Percentiles rank a stretch among this genome's conserved stretches.
phyloP scores from a whole-genome alignment of 1,284 basidiomycete species.

The Bjerkandera adusta region DNA sequence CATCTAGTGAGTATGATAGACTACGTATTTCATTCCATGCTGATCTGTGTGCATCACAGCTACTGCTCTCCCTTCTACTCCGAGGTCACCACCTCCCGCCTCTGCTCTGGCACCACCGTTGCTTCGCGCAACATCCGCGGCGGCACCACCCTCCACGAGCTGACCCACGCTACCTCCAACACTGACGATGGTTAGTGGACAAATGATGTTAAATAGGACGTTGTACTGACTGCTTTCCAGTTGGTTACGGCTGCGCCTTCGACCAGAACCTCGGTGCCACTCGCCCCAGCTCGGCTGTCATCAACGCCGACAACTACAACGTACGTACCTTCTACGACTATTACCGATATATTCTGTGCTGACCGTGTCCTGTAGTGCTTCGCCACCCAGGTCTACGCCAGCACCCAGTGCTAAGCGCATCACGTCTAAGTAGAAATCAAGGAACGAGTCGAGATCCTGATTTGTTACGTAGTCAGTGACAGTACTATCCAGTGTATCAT shows the following conservation, averaged over 20 bases:
- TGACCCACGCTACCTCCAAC: conserved; percentile 24
- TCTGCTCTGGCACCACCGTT: conserved; percentile 25
- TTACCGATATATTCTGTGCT: background rate
- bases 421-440: too few relatives aligned
- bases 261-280: conserved; percentile 22
- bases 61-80: conserved; percentile 26
- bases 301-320: conserved; percentile 31
- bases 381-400: conserved; percentile 27
- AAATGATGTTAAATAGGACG: too few relatives aligned
- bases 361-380: conserved; percentile 20
- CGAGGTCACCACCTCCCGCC: conserved; percentile 21
- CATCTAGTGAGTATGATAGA: conserved; percentile 16
- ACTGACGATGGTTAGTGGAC: conserved; percentile 18
- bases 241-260: conserved; percentile 27
- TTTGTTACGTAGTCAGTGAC: too few relatives aligned
- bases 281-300: conserved; percentile 15
- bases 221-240: too few relatives aligned
- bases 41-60: conserved; percentile 2
- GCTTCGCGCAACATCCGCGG: conserved; percentile 25
- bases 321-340: conserved; percentile 12
- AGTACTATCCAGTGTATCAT: too few relatives aligned
- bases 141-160: conserved; percentile 27
- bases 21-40: background rate
- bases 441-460: too few relatives aligned
- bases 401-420: conserved; percentile 24